phyloP scores from a whole-genome alignment of 805 yeast species.

The Torulaspora indica region DNA sequence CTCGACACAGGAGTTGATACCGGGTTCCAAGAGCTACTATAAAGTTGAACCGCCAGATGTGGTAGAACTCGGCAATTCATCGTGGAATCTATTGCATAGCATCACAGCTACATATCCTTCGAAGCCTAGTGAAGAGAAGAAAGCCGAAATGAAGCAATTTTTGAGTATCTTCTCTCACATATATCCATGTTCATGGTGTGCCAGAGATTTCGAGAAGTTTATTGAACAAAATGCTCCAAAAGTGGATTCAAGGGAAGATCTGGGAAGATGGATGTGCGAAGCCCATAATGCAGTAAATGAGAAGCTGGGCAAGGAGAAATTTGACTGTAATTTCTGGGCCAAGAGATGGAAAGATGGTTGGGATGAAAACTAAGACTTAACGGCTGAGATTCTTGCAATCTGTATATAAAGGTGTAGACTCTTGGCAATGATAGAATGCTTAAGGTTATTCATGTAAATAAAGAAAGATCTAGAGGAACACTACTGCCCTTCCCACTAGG shows the following conservation, averaged over 20 bases:
- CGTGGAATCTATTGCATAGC: slow-evolving; percentile 91
- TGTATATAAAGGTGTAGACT: slow-evolving; percentile 2
- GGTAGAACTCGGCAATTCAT: slow-evolving; percentile 67
- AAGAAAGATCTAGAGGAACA: slow-evolving; percentile 68
- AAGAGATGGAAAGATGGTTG: slow-evolving; percentile 95
- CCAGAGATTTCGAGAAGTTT: slow-evolving; percentile 70
- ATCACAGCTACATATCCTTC: slow-evolving; percentile 87
- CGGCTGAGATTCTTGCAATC: not conserved
- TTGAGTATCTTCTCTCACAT: slow-evolving; percentile 65
- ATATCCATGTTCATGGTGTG: slow-evolving; percentile 95
- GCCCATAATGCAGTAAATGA: slow-evolving; percentile 93
- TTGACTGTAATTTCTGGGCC: slow-evolving; percentile 87
- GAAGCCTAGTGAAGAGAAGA: slow-evolving; percentile 55
- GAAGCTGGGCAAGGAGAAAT: slow-evolving; percentile 78
- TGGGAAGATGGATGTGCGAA: slow-evolving; percentile 88
- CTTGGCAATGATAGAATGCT: not conserved
- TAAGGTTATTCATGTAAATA: slow-evolving; percentile 24
- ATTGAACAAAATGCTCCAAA: slow-evolving; percentile 50
- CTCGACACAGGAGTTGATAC: slow-evolving; percentile 14
- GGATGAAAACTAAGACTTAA: slow-evolving; percentile 40
- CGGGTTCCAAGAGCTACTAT: slow-evolving; percentile 33
- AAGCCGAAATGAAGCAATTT: slow-evolving; percentile 67
- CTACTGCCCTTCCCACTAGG: slow-evolving; percentile 95
- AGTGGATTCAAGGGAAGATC: slow-evolving; percentile 63
- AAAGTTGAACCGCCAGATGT: slow-evolving; percentile 84